Conservation (phyloP, 352 stramenopile species). For the Phytophthora meadii region DNA sequence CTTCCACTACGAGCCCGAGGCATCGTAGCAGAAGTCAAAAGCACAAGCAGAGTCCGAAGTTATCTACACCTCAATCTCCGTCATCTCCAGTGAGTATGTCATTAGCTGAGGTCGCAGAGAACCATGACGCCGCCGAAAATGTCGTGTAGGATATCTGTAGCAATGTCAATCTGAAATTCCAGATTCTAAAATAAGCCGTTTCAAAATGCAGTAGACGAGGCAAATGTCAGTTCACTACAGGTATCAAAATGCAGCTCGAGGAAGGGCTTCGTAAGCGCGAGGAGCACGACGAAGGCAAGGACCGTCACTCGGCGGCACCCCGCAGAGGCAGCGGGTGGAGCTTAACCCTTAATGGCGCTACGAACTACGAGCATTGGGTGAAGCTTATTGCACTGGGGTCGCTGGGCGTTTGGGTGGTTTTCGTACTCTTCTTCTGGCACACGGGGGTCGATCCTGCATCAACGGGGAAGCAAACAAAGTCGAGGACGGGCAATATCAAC, state of each 20-base stretch:
- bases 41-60: slow-evolving; percentile 9
- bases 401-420: slow-evolving; percentile 67
- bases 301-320: slow-evolving; percentile 52
- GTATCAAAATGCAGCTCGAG: slow-evolving; percentile 59
- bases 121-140: slow-evolving; percentile 49
- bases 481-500: slow-evolving; percentile 22
- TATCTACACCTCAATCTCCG: slow-evolving; percentile 30
- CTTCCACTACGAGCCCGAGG: slow-evolving; percentile 20
- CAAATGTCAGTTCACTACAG: slow-evolving; percentile 7
- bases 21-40: slow-evolving; percentile 20
- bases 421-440: slow-evolving; percentile 64
- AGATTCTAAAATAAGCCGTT: slow-evolving; percentile 8
- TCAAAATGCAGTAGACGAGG: slow-evolving; percentile 12
- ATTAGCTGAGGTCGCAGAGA: slow-evolving; percentile 64
- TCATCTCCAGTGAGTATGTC: slow-evolving; percentile 35
- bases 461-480: slow-evolving; percentile 19
- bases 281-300: slow-evolving; percentile 61
- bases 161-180: slow-evolving; percentile 18
- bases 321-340: slow-evolving; percentile 30
- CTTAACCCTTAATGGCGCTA: slow-evolving; percentile 21
- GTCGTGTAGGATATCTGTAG: slow-evolving; percentile 29
- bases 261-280: slow-evolving; percentile 51
- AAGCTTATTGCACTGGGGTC: slow-evolving; percentile 60
- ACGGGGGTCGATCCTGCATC: slow-evolving; percentile 9
- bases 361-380: slow-evolving; percentile 68